phyloP scores from a whole-genome alignment of 2,329 filamentous ascomycete species.

The Ophiostoma sp. region DNA sequence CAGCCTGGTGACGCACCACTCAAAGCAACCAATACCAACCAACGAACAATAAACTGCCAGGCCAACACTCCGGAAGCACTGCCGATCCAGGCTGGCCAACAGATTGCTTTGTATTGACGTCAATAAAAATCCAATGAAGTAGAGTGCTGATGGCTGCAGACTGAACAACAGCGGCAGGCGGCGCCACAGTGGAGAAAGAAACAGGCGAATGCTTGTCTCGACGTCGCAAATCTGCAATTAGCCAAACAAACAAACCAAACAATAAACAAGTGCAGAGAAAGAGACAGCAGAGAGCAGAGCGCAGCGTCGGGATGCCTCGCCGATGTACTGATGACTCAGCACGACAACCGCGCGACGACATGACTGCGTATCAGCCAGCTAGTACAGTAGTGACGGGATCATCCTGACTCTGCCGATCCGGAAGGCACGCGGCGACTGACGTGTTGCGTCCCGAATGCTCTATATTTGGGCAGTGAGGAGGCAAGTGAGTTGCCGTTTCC shows the following conservation, averaged over 20 bases:
- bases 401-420: not conserved
- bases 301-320: not conserved
- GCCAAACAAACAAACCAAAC: not conserved
- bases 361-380: too few species aligned
- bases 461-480: not conserved
- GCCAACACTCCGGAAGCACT: not conserved
- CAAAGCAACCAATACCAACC: not conserved
- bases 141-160: not conserved
- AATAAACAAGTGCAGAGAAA: too few species aligned
- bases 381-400: too few species aligned
- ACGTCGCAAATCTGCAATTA: not conserved
- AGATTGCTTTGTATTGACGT: too few species aligned
- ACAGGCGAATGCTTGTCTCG: conserved; percentile 6
- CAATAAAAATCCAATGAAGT: too few species aligned
- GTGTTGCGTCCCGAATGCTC: not conserved
- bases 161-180: not conserved
- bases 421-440: conserved; percentile 4
- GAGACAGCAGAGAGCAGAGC: too few species aligned
- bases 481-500: not conserved
- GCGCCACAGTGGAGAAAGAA: not conserved
- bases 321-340: not conserved
- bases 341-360: not conserved
- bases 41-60: not conserved
- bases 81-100: not conserved
- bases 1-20: not conserved